A percentile compares a stretch with the other conserved stretches of the same genome.
These are phyloP conservation scores for Clarireedia sp. DNA, from an alignment of 2,329 filamentous ascomycete species.

Conservation along the genomic window DNA sequence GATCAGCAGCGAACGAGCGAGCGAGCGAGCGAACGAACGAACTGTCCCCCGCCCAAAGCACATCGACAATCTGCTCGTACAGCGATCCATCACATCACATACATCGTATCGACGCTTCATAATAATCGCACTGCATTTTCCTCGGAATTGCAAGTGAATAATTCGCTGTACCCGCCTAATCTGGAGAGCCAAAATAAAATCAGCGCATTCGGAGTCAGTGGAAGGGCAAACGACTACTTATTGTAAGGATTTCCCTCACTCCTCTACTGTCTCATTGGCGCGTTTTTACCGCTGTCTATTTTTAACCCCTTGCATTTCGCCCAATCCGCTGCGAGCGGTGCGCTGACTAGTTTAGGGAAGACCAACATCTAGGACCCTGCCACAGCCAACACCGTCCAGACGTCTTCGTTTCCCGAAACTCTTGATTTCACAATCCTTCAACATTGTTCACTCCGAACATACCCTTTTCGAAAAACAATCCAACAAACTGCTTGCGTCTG, in stretches of 20 bases:
- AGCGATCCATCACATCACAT: too few species aligned
- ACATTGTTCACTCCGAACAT: slow-evolving; percentile 1
- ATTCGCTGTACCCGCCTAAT: neutral
- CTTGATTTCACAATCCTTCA: slow-evolving; percentile 7
- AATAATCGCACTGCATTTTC: neutral
- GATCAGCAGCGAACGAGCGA: neutral
- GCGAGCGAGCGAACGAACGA: neutral
- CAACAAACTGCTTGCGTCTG: neutral
- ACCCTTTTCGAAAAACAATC: neutral
- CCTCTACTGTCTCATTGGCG: neutral
- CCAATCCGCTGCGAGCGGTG: slow-evolving; percentile 9
- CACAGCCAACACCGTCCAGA: slow-evolving; percentile 8
- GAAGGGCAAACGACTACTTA: neutral
- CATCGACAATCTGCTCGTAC: too few species aligned
- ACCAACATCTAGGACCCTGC: slow-evolving; percentile 5
- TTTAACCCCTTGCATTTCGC: slow-evolving; percentile 8
- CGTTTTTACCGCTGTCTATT: slow-evolving; percentile 8
- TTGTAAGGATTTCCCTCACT: slow-evolving; percentile 1
- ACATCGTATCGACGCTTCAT: neutral
- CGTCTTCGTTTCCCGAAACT: slow-evolving; percentile 9
- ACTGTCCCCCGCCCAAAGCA: neutral
- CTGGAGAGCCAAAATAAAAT: neutral
- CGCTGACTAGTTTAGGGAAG: slow-evolving; percentile 9
- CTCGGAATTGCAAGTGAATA: neutral
- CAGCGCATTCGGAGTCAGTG: neutral